A percentile compares a stretch with the other conserved stretches of the same genome.
These are phyloP conservation scores for Fraxinus greggii DNA, from an alignment of 305 asterid genomes.

Conservation along the genomic window DNA sequence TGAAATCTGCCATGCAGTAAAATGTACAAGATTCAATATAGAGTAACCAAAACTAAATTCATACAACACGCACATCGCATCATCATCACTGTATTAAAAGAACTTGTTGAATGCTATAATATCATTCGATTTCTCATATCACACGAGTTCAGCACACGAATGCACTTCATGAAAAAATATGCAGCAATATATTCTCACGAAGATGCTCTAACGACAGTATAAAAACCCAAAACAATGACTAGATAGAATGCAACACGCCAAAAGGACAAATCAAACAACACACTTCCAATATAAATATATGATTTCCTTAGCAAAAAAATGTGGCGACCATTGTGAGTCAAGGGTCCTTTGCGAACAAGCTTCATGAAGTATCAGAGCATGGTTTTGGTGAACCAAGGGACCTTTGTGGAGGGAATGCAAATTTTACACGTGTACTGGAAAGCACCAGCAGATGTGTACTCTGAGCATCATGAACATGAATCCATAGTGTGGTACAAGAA, in stretches of 20 bases:
- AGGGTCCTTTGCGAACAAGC: neutral
- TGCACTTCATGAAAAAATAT: neutral
- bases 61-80: neutral
- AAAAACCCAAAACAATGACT: neutral
- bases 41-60: slow-evolving; percentile 6
- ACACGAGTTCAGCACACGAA: neutral
- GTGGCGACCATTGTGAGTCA: neutral
- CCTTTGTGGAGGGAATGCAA: neutral
- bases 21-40: slow-evolving; percentile 17
- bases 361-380: neutral
- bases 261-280: neutral
- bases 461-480: slow-evolving; percentile 10
- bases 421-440: neutral
- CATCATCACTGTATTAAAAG: neutral
- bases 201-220: neutral
- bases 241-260: neutral
- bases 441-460: neutral
- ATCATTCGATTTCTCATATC: neutral
- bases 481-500: neutral
- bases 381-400: neutral
- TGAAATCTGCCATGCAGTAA: slow-evolving; percentile 60
- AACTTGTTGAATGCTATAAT: neutral
- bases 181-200: neutral
- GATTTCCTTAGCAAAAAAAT: neutral
- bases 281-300: neutral